phyloP scores from a whole-genome alignment of 139 green algal species.

The Marvania coccoides region DNA sequence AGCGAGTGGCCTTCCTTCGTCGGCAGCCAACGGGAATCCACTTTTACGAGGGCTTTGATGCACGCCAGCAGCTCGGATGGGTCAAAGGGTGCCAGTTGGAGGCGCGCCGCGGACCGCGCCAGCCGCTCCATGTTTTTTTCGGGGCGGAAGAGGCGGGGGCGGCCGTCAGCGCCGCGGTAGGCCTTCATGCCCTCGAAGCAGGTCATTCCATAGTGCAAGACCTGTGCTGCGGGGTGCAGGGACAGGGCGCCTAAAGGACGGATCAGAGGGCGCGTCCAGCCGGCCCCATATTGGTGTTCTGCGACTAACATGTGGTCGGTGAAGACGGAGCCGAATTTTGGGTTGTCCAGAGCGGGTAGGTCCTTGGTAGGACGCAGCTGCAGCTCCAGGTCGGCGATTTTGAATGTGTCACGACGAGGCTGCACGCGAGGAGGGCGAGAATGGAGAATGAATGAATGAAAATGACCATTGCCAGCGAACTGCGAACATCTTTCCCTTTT shows the following conservation, averaged over 20 bases:
- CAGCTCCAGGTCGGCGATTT: too few relatives aligned
- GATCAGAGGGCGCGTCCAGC: slow-evolving; percentile 59
- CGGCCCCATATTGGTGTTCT: slow-evolving; percentile 34
- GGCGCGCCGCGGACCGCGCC: slow-evolving; percentile 38
- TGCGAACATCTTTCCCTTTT: too few relatives aligned
- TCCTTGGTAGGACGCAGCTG: not conserved
- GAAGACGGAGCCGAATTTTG: slow-evolving; percentile 49
- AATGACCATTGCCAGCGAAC: too few relatives aligned
- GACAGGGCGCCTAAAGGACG: slow-evolving; percentile 38
- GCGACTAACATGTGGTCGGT: slow-evolving; percentile 71
- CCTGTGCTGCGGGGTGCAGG: slow-evolving; percentile 60
- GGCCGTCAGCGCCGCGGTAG: slow-evolving; percentile 40
- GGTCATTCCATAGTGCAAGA: slow-evolving; percentile 61
- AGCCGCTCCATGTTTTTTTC: slow-evolving; percentile 74
- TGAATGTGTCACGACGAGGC: too few relatives aligned
- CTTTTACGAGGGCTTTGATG: slow-evolving; percentile 59
- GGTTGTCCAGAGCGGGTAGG: slow-evolving; percentile 16
- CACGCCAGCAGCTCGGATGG: slow-evolving; percentile 65
- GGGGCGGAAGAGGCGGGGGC: slow-evolving; percentile 61
- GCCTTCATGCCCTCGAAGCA: slow-evolving; percentile 77
- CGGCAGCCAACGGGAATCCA: slow-evolving; percentile 69
- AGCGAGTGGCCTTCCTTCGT: slow-evolving; percentile 56
- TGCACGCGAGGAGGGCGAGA: too few relatives aligned
- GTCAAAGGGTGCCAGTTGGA: slow-evolving; percentile 50
- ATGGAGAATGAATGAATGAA: too few relatives aligned